phyloP scores from a whole-genome alignment of 2,329 filamentous ascomycete species.

The Venturia carpophila region DNA sequence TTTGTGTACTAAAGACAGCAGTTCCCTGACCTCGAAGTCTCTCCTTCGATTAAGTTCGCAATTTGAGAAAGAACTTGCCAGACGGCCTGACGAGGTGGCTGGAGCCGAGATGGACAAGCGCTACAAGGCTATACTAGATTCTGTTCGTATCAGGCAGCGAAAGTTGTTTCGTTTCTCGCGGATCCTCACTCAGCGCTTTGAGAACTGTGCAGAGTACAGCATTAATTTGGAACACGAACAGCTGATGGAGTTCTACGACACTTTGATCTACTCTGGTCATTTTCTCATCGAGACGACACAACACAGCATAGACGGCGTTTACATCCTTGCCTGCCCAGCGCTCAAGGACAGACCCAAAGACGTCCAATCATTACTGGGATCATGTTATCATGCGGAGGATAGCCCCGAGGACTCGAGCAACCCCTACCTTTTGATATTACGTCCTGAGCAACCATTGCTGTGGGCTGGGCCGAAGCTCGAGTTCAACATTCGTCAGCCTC shows the following conservation, averaged over 20 bases:
- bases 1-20: slow-evolving; percentile 29
- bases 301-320: slow-evolving; percentile 66
- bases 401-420: slow-evolving; percentile 64
- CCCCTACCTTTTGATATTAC: slow-evolving; percentile 77
- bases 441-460: slow-evolving; percentile 66
- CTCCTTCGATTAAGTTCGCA: slow-evolving; percentile 79
- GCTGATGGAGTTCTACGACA: slow-evolving; percentile 70
- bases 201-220: slow-evolving; percentile 93
- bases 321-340: slow-evolving; percentile 76
- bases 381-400: slow-evolving; percentile 63
- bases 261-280: slow-evolving; percentile 73
- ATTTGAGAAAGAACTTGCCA: slow-evolving; percentile 84
- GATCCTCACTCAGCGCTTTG: slow-evolving; percentile 85
- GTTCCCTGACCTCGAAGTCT: slow-evolving; percentile 84
- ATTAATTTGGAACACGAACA: slow-evolving; percentile 63
- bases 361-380: slow-evolving; percentile 78
- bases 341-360: slow-evolving; percentile 69
- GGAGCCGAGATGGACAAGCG: slow-evolving; percentile 85
- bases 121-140: slow-evolving; percentile 92
- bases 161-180: slow-evolving; percentile 94
- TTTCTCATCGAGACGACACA: slow-evolving; percentile 67
- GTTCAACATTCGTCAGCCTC: slow-evolving; percentile 62
- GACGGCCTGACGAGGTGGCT: slow-evolving; percentile 73
- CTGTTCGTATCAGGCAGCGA: slow-evolving; percentile 87
- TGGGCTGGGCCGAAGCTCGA: slow-evolving; percentile 76